Conservation (phyloP, 345 rosid genomes). For the Eucalyptus dawsonii region DNA sequence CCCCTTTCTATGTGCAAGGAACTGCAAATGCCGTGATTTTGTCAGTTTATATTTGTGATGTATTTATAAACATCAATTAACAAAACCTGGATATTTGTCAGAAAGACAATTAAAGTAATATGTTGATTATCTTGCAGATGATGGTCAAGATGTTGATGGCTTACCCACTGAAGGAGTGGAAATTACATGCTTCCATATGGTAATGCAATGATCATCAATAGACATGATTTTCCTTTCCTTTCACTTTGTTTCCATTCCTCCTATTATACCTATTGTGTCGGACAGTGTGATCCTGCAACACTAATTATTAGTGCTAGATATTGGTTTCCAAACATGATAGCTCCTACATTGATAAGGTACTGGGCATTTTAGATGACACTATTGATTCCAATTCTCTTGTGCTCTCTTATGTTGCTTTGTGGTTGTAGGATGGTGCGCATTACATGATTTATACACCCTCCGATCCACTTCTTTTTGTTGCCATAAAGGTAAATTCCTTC, state of each 20-base stretch:
- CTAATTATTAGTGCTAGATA: background rate
- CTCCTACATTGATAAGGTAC: background rate
- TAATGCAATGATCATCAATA: slow-evolving; percentile 2
- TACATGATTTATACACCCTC: slow-evolving; percentile 83
- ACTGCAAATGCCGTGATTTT: background rate
- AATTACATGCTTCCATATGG: slow-evolving; percentile 84
- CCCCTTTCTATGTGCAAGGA: background rate
- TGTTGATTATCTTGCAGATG: slow-evolving; percentile 32
- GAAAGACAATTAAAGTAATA: background rate
- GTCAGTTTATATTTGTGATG: background rate
- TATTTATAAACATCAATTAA: background rate
- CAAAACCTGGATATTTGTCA: background rate
- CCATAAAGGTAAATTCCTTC: slow-evolving; percentile 47
- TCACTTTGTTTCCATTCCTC: background rate
- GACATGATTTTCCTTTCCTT: background rate
- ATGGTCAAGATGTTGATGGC: slow-evolving; percentile 68
- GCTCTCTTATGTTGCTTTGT: background rate
- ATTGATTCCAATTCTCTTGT: background rate
- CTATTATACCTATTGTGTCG: background rate
- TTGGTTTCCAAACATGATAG: background rate
- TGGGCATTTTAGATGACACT: background rate
- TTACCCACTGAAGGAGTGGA: slow-evolving; percentile 88
- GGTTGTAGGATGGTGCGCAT: slow-evolving; percentile 79
- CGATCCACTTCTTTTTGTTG: slow-evolving; percentile 86
- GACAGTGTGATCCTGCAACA: background rate